Base-by-base conservation (phyloP, 164 flowering plant genomes). In the Nymphaea colorata region DNA sequence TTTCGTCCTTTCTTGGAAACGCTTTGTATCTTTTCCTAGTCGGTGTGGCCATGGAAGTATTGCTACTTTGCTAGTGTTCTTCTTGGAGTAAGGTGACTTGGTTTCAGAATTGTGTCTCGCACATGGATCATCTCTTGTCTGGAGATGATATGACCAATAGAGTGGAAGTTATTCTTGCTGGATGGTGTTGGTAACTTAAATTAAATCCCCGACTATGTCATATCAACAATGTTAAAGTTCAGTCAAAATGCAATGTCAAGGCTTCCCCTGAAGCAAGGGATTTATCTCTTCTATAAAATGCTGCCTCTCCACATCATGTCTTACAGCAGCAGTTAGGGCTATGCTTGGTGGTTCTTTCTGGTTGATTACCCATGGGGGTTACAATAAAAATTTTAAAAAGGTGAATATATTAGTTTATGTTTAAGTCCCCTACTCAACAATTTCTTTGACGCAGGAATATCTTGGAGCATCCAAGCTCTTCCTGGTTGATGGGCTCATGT, bases 361-460 rank as follows among this genome's bases (percentile, higher is more conserved):
- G 45, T 71, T 67, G 76, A 69, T 72, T 64, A 45, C 47, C 66
- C 42, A 62, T 66, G 76, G 72, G 71, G 71, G 71, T 44, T 65
- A 73, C 64, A 67, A 65, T 63, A 51, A 71, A 62, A 68, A 68
- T 18, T 60, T 64, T 73, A 75, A 41, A 76, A 66, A 66, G 74
- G 71, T 74, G 65, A 74, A 64, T 72, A 65, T 75, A 64, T 81
- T 78, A 75, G 81, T 59, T 72, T 71, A 79, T 74, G 73, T 81
- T 71, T 80, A 77, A 75, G 83, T 82, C 89, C 81, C 80, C 71
- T 78, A 82, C 90, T 89, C 94, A 89, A 79, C 67, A 77, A 78
- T 83, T 91, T 91, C 85, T 91, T 91, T 91, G 92, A 70, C 89
- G 97, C 98, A 93, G 98, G 98, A 84, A 82, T 61, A 61, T n/a